Base-by-base conservation (phyloP, 257 asterid species). In the Jaltomata sinuosa region DNA sequence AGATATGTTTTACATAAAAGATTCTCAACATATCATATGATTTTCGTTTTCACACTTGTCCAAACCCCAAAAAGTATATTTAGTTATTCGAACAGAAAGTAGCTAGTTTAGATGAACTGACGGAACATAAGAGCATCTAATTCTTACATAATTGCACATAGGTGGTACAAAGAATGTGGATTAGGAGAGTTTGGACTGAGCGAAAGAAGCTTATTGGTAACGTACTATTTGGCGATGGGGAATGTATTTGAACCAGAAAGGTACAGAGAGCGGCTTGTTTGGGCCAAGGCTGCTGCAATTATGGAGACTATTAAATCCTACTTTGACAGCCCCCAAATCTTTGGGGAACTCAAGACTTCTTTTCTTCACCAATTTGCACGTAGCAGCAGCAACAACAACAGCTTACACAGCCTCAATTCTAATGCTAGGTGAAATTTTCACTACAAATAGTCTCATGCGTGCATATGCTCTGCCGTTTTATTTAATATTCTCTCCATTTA, bases 221-320 rank as follows among this genome's bases (percentile, higher is more conserved):
- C 85, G 0, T 95, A 93, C 79, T 89, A 84, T 80, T 32, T 91
- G 27, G 97, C 98, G 2, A 90, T 92, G 1, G 91, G 97, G 0
- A 83, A 88, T 52, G 40, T 88, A 9, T 97, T 88, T 34, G 98
- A 93, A 85, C 95, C 98, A 3, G 94, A 93, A 59, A 89, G 88
- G 59, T 88, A 94, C 2, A 84, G 55, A 27, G 88, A 84, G 89
- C 91, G 99, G 3, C 84, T 93, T 4, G 91, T 94, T 1, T 97
- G 98, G 98, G 89, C 95, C 15, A 94, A 97, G 88, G 93, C 97
- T 0, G 61, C 88, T 0, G 89, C 92, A 14, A 79, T 95, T 79
- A 80, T 95, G 50, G 87, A 92, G 71, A 86, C 94, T 0, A 85
- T 87, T 3, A 82, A 36, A 7, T 84, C n/a, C n/a, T n/a, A n/a